Evolutionary conservation across 768 basidiomycete genomes (phyloP), one percentile per base, ranked within the genome.

Genomic region (Rubroboletus satanas): DNA sequence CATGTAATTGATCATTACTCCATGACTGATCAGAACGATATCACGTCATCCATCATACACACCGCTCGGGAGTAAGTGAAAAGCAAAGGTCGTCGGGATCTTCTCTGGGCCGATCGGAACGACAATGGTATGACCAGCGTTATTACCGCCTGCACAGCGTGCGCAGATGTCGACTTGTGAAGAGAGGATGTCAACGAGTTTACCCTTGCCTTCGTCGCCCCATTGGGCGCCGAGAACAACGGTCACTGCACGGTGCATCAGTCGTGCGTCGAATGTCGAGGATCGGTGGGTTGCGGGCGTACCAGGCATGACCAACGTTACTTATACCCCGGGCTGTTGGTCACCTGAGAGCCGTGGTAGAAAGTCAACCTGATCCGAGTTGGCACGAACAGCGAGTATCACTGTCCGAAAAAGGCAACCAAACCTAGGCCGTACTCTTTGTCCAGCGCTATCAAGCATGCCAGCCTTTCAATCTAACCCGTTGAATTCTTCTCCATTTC

Each of bases 91-190:
- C 61, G 82, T 94, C 73, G 84, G 83, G 54, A 83, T 76, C 43
- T 82, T 81, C 56, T 90, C 82, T 44, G 84, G 80, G 11, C 83
- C 81, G 26, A 82, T 71, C 6, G 87, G 85, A 6, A 85, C 91
- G 59, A 99, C 88, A 71, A 99, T 98, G 23, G 97, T 98, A 74
- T 99, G 97, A 2, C 97, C 97, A 23, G 97, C 97, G 69, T 99
- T 99, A 77, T 98, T 98, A 11, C 97, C 97, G 14, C 97, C 97
- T 12, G 97, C 97, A 70, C 93, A 98, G 45, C 97, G 83, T 18
- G 94, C 96, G 65, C 95, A 98, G 68, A 98, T 71, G 71, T 99
- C 97, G 55, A 83, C 79, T 41, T 95, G 83, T 14, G 88, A 90
- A 37, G 94, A 83, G 60, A 99, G 81, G 67, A 99, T 93, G 71